Base-by-base conservation (phyloP, 805 yeast genomes). In the Zygosaccharomyces pseudorouxii region DNA sequence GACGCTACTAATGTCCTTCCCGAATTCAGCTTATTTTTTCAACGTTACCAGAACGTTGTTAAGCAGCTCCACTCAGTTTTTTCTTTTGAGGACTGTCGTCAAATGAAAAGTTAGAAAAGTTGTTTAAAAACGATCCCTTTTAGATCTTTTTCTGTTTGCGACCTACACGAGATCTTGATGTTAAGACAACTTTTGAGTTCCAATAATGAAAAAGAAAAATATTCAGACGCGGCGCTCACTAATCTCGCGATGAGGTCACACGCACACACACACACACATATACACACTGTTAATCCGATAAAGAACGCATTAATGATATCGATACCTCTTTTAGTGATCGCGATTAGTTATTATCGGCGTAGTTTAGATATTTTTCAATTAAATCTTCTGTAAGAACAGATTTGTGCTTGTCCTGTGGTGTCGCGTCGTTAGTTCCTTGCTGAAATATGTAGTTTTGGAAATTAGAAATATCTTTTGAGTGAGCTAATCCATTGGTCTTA, bases 311-410 rank as follows among this genome's bases (percentile, higher is more conserved):
- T 16, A 20, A 16, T 14, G 35, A n/a, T 14, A 9, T 14, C 23
- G 9, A 12, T 19, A 19, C 37, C 19, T 10, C 19, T 33, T 18
- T 40, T 19, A 6, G 3, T n/a, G 31, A 27, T 25, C 11, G 11
- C 28, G 25, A 30, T 28, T 33, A 28, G 5, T 14, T 38, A 30
- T 46, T 33, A 23, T 60, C 65, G 6, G 63, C 63, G 48, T 51
- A 64, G 28, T 53, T 55, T 37, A 64, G 47, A 44, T 62, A 64
- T 33, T 55, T 54, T 25, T 54, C 57, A 18, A 63, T 53, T 18
- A 61, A 58, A 28, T 63, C 64, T 2, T 55, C 38, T 6, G 63
- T 40, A 38, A 51, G 37, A 45, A 38, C 12, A 22, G 36, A 45
- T 33, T 40, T 44, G 7, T 35, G 27, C 22, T 38, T 51, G 28